phyloP scores from a whole-genome alignment of 2,329 filamentous ascomycete species.

The Bisporella sp. region DNA sequence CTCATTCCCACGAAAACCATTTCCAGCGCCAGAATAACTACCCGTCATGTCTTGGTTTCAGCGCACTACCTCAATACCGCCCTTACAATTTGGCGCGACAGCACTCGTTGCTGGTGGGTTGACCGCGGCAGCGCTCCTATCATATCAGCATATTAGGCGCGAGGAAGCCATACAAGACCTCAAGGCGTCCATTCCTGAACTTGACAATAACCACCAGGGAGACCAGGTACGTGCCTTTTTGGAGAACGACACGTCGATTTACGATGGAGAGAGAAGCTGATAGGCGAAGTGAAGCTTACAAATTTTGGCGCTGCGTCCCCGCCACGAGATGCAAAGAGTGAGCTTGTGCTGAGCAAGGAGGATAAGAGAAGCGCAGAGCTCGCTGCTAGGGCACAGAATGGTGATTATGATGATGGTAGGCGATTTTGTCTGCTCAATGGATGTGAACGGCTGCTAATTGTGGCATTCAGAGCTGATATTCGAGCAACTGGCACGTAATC shows the following conservation, averaged over 20 bases:
- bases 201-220: conserved; percentile 25
- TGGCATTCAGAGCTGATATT: conserved; percentile 65
- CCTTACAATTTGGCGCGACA: conserved; percentile 59
- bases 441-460: conserved; percentile 1
- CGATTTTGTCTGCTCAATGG: background rate
- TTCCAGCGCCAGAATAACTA: background rate
- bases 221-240: conserved; percentile 30
- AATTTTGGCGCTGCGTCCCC: conserved; percentile 37
- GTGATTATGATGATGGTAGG: conserved; percentile 53
- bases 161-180: conserved; percentile 47
- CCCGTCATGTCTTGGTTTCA: conserved; percentile 24
- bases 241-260: background rate
- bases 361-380: conserved; percentile 52
- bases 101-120: conserved; percentile 58
- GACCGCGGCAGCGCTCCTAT: conserved; percentile 52
- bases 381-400: conserved; percentile 52
- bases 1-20: background rate
- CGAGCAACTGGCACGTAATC: conserved; percentile 89
- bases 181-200: conserved; percentile 51
- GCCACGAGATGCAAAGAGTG: background rate
- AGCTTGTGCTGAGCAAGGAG: conserved; percentile 43
- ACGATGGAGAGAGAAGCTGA: conserved; percentile 26
- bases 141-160: conserved; percentile 53
- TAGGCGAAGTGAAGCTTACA: conserved; percentile 37
- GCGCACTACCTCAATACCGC: conserved; percentile 13